Evolutionary conservation across 805 yeast genomes (phyloP).

Genomic region (Wickerhamiella kurtzmanii): DNA sequence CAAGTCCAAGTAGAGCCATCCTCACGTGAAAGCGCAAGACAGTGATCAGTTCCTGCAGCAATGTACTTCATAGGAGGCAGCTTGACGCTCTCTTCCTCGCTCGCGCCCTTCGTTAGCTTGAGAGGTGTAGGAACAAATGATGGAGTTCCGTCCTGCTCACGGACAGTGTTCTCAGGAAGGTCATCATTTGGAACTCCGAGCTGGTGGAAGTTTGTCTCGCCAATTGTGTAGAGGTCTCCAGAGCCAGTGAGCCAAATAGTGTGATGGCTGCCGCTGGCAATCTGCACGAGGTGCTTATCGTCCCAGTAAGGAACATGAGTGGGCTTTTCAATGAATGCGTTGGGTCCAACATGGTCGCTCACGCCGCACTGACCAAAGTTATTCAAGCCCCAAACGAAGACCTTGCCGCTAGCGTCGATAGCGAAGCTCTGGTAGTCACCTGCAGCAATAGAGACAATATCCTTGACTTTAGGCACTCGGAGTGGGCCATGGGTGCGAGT

Average conservation of each 20-base stretch:
- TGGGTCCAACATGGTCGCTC: constrained; percentile 39
- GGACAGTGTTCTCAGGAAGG: constrained; percentile 57
- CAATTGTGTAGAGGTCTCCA: constrained; percentile 75
- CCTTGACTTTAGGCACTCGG: constrained; percentile 66
- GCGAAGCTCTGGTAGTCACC: constrained; percentile 98
- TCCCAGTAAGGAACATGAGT: constrained; percentile 55
- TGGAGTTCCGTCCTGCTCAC: constrained; percentile 65
- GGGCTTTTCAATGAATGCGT: constrained; percentile 67
- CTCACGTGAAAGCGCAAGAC: constrained; percentile 58
- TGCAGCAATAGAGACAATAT: constrained; percentile 67
- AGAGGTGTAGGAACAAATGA: constrained; percentile 75
- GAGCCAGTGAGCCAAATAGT: constrained; percentile 56
- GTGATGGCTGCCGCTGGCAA: constrained; percentile 94
- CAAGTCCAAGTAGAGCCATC: constrained; percentile 85
- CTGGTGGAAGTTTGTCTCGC: constrained; percentile 88
- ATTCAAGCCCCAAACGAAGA: constrained; percentile 88
- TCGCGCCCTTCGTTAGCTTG: constrained; percentile 33
- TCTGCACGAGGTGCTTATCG: constrained; percentile 37
- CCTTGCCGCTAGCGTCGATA: constrained; percentile 53
- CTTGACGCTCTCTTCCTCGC: constrained; percentile 20
- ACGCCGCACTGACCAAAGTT: constrained; percentile 95
- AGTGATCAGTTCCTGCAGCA: constrained; percentile 86
- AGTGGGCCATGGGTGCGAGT: constrained; percentile 45
- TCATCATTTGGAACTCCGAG: constrained; percentile 59
- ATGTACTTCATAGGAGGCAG: constrained; percentile 46